Evolutionary conservation across 331 rosid species (phyloP).

Genomic region (Malus hybrid): DNA sequence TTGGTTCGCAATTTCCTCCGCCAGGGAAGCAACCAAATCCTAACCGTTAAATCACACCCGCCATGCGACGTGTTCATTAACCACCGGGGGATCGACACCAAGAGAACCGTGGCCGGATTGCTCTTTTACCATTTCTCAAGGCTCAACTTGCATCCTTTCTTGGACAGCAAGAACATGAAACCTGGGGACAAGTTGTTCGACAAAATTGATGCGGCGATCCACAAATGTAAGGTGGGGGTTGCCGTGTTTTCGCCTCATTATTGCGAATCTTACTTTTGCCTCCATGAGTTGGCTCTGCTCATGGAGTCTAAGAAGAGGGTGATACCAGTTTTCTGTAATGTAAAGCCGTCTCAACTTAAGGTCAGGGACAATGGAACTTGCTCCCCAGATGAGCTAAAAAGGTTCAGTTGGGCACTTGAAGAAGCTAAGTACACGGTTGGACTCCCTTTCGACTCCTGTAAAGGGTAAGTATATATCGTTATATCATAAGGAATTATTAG

Average conservation of each 20-base stretch:
- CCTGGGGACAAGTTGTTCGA: slow-evolving; percentile 64
- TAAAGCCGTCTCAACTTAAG: slow-evolving; percentile 66
- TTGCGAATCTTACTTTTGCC: slow-evolving; percentile 69
- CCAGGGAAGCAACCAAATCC: not conserved
- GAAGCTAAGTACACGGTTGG: slow-evolving; percentile 83
- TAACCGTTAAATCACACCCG: not conserved
- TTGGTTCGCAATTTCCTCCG: slow-evolving; percentile 3
- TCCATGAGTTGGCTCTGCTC: slow-evolving; percentile 76
- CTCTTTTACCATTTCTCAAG: slow-evolving; percentile 33
- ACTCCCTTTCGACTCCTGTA: slow-evolving; percentile 51
- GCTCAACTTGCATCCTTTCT: slow-evolving; percentile 33
- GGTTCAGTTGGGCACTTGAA: slow-evolving; percentile 51
- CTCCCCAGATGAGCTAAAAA: slow-evolving; percentile 27
- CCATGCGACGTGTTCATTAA: slow-evolving; percentile 70
- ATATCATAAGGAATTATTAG: not conserved
- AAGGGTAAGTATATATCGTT: slow-evolving; percentile 32
- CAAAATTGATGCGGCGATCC: slow-evolving; percentile 57
- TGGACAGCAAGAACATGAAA: slow-evolving; percentile 84
- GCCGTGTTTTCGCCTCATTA: slow-evolving; percentile 77
- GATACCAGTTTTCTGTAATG: slow-evolving; percentile 61
- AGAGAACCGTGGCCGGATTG: slow-evolving; percentile 59
- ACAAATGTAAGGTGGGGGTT: slow-evolving; percentile 51
- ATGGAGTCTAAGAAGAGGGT: slow-evolving; percentile 61
- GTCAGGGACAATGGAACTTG: slow-evolving; percentile 39
- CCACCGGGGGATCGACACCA: slow-evolving; percentile 82